phyloP scores from a whole-genome alignment of 768 basidiomycete species.

The Kwoniella shandongensis region DNA sequence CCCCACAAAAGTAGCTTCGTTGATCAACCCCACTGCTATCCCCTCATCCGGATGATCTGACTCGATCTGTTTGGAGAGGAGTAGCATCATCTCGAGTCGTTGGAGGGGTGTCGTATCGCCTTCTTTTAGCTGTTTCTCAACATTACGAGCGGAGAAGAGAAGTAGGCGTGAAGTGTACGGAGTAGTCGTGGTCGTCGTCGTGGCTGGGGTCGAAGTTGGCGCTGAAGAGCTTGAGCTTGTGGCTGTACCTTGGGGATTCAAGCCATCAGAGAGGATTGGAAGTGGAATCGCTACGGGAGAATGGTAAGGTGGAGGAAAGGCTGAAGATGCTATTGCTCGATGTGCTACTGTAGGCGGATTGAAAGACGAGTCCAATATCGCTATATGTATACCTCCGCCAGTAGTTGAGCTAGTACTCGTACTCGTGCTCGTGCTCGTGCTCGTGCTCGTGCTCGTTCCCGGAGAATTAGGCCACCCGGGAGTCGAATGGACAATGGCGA shows the following conservation, averaged over 20 bases:
- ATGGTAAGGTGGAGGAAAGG: slow-evolving; percentile 21
- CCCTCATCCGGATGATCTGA: slow-evolving; percentile 50
- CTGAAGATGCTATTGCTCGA: slow-evolving; percentile 63
- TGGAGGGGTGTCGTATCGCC: slow-evolving; percentile 74
- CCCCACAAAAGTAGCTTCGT: slow-evolving; percentile 84
- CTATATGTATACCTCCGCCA: slow-evolving; percentile 57
- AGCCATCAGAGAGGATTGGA: no score
- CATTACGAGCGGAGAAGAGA: slow-evolving; percentile 80
- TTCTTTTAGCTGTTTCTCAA: slow-evolving; percentile 71
- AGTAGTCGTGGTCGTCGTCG: slow-evolving; percentile 10
- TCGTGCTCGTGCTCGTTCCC: no score
- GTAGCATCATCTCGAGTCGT: slow-evolving; percentile 80
- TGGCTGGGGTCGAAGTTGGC: not conserved
- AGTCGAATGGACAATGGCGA: slow-evolving; percentile 10
- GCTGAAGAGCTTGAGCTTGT: no score
- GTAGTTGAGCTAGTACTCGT: no score
- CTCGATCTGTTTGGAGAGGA: slow-evolving; percentile 60
- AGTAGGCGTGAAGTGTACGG: slow-evolving; percentile 72
- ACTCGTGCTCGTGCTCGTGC: no score
- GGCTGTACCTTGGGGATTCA: no score
- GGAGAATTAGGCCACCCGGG: slow-evolving; percentile 9
- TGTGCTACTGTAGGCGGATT: slow-evolving; percentile 90
- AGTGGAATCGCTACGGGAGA: no score
- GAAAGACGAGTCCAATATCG: slow-evolving; percentile 87
- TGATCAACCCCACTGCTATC: slow-evolving; percentile 74